Conservation (phyloP, 345 rosid genomes). For the Acer campestre region DNA sequence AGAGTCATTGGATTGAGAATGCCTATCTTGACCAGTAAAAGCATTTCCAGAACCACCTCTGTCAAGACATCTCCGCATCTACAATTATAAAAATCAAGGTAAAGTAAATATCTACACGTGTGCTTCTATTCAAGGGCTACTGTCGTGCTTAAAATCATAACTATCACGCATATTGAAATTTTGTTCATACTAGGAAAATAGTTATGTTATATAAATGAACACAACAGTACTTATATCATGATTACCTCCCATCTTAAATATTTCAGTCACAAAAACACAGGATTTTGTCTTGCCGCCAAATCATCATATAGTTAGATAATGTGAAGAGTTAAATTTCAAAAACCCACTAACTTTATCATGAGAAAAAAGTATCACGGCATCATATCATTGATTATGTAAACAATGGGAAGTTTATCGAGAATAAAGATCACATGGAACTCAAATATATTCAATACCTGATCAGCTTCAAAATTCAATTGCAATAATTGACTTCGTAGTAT, state of each 20-base stretch:
- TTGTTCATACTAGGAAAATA: too few species aligned
- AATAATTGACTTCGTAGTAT: conserved; percentile 74
- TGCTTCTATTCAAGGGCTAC: background rate
- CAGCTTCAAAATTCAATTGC: conserved; percentile 88
- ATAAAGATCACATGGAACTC: background rate
- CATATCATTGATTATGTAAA: background rate
- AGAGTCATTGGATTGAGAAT: conserved; percentile 59
- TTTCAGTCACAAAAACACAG: background rate
- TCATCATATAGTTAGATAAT: background rate
- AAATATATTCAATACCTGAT: conserved; percentile 64
- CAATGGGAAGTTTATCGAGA: conserved; percentile 1
- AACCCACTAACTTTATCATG: background rate
- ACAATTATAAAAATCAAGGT: conserved; percentile 10
- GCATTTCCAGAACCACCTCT: conserved; percentile 54
- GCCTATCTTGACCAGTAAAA: conserved; percentile 54
- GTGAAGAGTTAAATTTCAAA: conserved; percentile 13
- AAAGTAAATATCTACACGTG: background rate
- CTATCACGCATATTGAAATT: background rate
- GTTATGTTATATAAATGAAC: too few species aligned
- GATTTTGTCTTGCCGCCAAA: background rate
- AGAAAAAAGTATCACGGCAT: background rate
- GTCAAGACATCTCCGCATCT: conserved; percentile 77
- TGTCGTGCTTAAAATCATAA: background rate
- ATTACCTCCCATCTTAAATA: conserved; percentile 11
- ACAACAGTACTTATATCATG: background rate